Evolutionary conservation across 2,329 filamentous ascomycete species (phyloP).

Genomic region (Whalleya microplaca): DNA sequence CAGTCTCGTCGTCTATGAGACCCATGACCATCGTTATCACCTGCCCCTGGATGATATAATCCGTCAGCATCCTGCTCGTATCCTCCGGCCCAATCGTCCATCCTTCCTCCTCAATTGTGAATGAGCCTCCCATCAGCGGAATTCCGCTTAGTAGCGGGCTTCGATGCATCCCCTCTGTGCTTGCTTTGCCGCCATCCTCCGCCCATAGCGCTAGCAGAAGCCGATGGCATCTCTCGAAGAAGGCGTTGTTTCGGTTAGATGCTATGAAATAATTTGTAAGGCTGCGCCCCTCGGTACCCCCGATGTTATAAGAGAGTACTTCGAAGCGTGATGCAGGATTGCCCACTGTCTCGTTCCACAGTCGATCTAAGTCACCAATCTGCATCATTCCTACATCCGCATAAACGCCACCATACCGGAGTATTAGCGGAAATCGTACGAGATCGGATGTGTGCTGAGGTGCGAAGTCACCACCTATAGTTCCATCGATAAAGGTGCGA

Average conservation of each 20-base stretch:
- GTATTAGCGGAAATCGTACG: constrained; percentile 59
- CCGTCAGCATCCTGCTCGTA: constrained; percentile 48
- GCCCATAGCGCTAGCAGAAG: constrained; percentile 58
- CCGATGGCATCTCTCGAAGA: constrained; percentile 51
- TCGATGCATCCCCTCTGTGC: constrained; percentile 54
- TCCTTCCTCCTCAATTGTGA: constrained; percentile 42
- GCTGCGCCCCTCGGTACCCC: constrained; percentile 38
- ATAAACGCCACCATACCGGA: constrained; percentile 61
- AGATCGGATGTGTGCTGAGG: constrained; percentile 61
- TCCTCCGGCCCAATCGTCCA: constrained; percentile 44
- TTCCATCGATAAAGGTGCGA: constrained; percentile 51
- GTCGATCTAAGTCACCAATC: constrained; percentile 58
- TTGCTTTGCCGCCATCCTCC: constrained; percentile 44
- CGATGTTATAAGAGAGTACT: constrained; percentile 50
- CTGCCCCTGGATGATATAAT: constrained; percentile 63
- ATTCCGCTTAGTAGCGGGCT: constrained; percentile 51
- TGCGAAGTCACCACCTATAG: constrained; percentile 52
- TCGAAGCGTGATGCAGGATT: constrained; percentile 51
- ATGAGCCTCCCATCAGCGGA: constrained; percentile 42
- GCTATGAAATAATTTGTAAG: constrained; percentile 56
- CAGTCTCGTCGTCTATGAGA: constrained; percentile 51
- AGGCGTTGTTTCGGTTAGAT: constrained; percentile 42
- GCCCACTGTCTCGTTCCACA: constrained; percentile 55
- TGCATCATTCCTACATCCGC: constrained; percentile 60
- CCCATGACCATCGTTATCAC: constrained; percentile 55